Conservation (phyloP, 108 stramenopile genomes). For the Nitzschia inconspicua region DNA sequence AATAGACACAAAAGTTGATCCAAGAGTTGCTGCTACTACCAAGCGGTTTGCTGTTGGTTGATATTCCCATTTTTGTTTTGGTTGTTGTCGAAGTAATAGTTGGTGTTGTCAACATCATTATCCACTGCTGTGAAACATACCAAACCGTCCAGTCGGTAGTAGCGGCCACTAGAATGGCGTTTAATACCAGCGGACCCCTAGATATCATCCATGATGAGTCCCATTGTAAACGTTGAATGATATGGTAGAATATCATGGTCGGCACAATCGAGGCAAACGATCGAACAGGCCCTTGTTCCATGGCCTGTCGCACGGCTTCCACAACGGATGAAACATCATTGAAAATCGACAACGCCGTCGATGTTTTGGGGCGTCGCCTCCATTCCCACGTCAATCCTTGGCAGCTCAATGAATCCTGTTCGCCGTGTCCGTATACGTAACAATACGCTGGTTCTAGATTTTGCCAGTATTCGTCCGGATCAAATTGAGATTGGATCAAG, state of each 20-base stretch:
- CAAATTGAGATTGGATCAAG: slow-evolving; percentile 80
- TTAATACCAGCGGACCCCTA: slow-evolving; percentile 67
- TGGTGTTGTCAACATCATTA: not conserved
- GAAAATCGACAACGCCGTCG: no score
- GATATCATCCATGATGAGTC: slow-evolving; percentile 58
- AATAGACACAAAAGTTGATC: slow-evolving; percentile 12
- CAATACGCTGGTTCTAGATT: slow-evolving; percentile 90
- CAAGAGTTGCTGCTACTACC: not conserved
- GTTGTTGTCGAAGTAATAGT: not conserved
- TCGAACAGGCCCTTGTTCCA: slow-evolving; percentile 77
- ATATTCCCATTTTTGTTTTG: not conserved
- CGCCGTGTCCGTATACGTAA: slow-evolving; percentile 38
- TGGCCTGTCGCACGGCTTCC: slow-evolving; percentile 33
- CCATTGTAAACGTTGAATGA: slow-evolving; percentile 24
- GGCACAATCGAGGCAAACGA: slow-evolving; percentile 78
- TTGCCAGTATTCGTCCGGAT: slow-evolving; percentile 91
- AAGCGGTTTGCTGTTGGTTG: not conserved
- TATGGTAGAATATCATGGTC: slow-evolving; percentile 60
- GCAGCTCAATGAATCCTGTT: slow-evolving; percentile 11
- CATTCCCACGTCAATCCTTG: slow-evolving; percentile 88
- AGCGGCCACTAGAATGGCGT: slow-evolving; percentile 70
- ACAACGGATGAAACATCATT: not conserved
- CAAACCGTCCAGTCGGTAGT: slow-evolving; percentile 71
- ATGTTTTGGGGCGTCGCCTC: slow-evolving; percentile 50
- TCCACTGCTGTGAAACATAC: slow-evolving; percentile 49